Evolutionary conservation across 164 flowering plant species (phyloP).

Genomic region (grape (Vitis vinifera)): ASM3070453v1 NC_081810.1:3313501-3314000

Average conservation of each 20-base stretch:
- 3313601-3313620: constrained; percentile 14
- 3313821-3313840: not conserved
- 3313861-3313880: too few relatives aligned
- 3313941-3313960: too few relatives aligned
- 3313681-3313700: constrained; percentile 3
- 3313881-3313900: too few relatives aligned
- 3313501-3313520: constrained; percentile 18
- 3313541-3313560: constrained; percentile 40
- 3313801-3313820: constrained; percentile 26
- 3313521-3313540: constrained; percentile 24
- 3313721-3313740: constrained; percentile 33
- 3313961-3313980: too few relatives aligned
- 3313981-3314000: too few relatives aligned
- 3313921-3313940: too few relatives aligned
- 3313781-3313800: constrained; percentile 29
- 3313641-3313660: constrained; percentile 5
- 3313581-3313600: constrained; percentile 13
- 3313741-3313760: constrained; percentile 29
- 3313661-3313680: constrained; percentile 27
- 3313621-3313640: not conserved
- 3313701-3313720: constrained; percentile 7
- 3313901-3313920: too few relatives aligned
- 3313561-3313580: constrained; percentile 9
- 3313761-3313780: constrained; percentile 34
- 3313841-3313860: too few relatives aligned